Conservation (phyloP, 1,284 basidiomycete species). For the Puccinia brachypodii region DNA sequence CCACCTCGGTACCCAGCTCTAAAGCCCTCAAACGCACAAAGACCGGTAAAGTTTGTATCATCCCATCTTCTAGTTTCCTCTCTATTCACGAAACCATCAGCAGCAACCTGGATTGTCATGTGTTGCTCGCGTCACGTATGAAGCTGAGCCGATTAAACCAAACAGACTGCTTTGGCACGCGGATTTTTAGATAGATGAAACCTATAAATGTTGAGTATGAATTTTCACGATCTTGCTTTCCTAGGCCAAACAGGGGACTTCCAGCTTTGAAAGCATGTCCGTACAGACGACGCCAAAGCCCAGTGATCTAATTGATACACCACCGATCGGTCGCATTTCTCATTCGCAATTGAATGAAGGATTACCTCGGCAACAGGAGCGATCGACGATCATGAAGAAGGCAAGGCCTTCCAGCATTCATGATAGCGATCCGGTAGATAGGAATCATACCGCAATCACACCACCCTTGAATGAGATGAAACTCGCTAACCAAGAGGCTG, state of each 20-base stretch:
- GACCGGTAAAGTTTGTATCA: constrained; percentile 66
- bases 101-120: background rate
- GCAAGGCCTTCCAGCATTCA: constrained; percentile 16
- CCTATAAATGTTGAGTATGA: constrained; percentile 1
- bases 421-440: background rate
- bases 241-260: constrained; percentile 11
- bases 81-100: background rate
- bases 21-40: constrained; percentile 68
- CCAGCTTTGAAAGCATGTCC: background rate
- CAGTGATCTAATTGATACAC: background rate
- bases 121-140: background rate
- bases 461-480: constrained; percentile 46
- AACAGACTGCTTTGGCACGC: background rate
- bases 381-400: constrained; percentile 21
- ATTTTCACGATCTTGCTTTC: background rate
- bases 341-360: background rate
- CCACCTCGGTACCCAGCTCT: constrained; percentile 58
- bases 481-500: constrained; percentile 26
- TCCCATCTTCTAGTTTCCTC: constrained; percentile 19
- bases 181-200: background rate
- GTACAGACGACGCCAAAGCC: background rate
- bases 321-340: background rate
- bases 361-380: constrained; percentile 5
- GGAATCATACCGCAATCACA: constrained; percentile 21
- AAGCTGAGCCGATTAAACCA: background rate